A percentile compares a stretch with the other conserved stretches of the same genome.
phyloP scores from a whole-genome alignment of 2,329 filamentous ascomycete genomes.

The Tolypocladium amazonense region DNA sequence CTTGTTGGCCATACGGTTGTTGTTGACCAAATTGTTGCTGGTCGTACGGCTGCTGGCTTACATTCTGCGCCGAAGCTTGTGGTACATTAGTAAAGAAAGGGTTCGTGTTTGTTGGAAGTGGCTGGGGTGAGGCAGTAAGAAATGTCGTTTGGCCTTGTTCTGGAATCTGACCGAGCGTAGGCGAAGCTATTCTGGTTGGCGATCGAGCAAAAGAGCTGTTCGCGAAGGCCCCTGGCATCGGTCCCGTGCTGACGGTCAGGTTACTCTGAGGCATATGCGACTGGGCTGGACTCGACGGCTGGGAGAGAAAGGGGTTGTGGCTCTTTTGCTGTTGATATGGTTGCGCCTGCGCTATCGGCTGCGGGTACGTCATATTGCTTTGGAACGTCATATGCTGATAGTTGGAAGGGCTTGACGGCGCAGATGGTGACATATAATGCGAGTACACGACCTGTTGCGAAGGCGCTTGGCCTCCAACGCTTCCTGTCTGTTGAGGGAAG shows the following conservation, averaged over 20 bases:
- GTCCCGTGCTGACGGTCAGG: slow-evolving; percentile 29
- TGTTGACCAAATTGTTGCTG: slow-evolving; percentile 12
- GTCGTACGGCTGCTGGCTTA: slow-evolving; percentile 12
- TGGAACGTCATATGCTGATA: slow-evolving; percentile 29
- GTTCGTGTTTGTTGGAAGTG: slow-evolving; percentile 20
- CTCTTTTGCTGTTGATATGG: slow-evolving; percentile 26
- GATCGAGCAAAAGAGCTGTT: slow-evolving; percentile 41
- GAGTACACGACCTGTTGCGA: slow-evolving; percentile 30
- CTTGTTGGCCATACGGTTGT: slow-evolving; percentile 11
- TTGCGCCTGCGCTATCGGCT: slow-evolving; percentile 18
- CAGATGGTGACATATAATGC: slow-evolving; percentile 31
- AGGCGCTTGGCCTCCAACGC: slow-evolving; percentile 30
- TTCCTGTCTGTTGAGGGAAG: slow-evolving; percentile 69
- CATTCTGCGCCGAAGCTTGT: slow-evolving; percentile 15
- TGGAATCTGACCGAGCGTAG: slow-evolving; percentile 38
- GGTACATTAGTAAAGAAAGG: slow-evolving; percentile 24
- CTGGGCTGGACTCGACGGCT: slow-evolving; percentile 20
- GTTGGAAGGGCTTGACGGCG: slow-evolving; percentile 28
- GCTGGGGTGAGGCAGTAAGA: slow-evolving; percentile 17
- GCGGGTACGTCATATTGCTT: slow-evolving; percentile 31
- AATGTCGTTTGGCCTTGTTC: slow-evolving; percentile 39
- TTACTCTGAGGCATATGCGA: slow-evolving; percentile 23
- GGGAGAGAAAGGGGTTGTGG: slow-evolving; percentile 43
- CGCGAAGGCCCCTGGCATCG: slow-evolving; percentile 19
- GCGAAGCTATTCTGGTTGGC: slow-evolving; percentile 39